phyloP scores from a whole-genome alignment of 495 filamentous ascomycete genomes.

The Neurospora sp. region DNA sequence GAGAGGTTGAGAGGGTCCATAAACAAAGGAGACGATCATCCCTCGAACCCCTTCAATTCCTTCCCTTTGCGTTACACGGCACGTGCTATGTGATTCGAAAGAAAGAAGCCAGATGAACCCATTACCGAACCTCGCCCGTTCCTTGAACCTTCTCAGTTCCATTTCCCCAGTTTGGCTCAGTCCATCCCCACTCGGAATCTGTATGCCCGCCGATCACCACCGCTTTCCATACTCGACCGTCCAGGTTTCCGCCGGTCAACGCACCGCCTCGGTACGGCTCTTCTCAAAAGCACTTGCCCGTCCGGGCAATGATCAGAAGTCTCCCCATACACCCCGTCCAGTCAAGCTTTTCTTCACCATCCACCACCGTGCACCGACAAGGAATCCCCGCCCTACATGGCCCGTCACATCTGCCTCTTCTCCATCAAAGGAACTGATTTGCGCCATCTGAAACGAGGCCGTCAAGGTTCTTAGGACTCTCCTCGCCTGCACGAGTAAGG shows the following conservation, averaged over 20 bases:
- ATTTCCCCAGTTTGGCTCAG: conserved; percentile 1
- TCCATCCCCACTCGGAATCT: conserved; percentile 3
- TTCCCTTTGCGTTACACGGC: not conserved
- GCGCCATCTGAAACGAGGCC: not conserved
- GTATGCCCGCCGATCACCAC: not conserved
- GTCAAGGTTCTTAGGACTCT: not conserved
- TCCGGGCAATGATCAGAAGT: conserved; percentile 14
- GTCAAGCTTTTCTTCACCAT: not conserved
- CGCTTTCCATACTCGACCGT: conserved; percentile 1
- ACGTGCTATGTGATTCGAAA: not conserved
- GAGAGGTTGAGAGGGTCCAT: not conserved
- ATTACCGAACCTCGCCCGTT: not conserved
- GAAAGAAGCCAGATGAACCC: not conserved
- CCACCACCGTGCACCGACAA: not conserved
- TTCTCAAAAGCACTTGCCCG: conserved; percentile 7
- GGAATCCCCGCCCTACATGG: not conserved
- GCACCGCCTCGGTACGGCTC: conserved; percentile 1
- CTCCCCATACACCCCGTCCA: conserved; percentile 1
- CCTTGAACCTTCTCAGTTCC: not conserved
- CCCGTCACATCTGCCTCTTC: not conserved
- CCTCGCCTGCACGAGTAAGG: not conserved
- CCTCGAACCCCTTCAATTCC: not conserved
- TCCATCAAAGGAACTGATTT: not conserved
- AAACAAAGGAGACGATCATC: not conserved
- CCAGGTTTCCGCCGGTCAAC: not conserved